Base-by-base conservation (phyloP, 371 early-diverging fungal genomes). In the Rhizopus arrhizus region DNA sequence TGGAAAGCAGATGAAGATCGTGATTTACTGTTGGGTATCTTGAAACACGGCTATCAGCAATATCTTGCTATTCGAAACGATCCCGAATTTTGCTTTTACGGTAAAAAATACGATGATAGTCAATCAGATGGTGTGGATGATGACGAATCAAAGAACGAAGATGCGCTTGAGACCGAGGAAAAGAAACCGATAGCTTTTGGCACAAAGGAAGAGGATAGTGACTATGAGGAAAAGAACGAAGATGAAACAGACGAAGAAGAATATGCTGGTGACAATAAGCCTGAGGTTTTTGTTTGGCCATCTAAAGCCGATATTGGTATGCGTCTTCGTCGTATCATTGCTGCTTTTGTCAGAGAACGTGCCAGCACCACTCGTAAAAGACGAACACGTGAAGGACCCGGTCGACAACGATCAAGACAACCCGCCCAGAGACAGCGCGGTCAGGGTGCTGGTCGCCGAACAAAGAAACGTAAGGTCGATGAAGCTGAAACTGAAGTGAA, bases 1-100 rank as follows among this genome's bases (percentile, higher is more conserved):
- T 95, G 95, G 95, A 89, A 90, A 7, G 76, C 80, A 4, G 66
- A 81, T n/a, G 88, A 92, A 65, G 95, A 95, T 61, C 85, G 89
- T n/a, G 91, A 90, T 67, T 59, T 95, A 31, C 59, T 93, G 60
- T 70, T 93, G 41, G 93, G 93, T 35, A 90, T 91, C 29, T 79
- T 82, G 61, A 89, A 87, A 54, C 86, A 93, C 61, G 95, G 95
- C 3, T 95, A 93, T 68, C 86, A 87, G 53, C 87, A 90, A 49
- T 71, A 89, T 45, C 74, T 77, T 15, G 76, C 82, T 13, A 85
- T 89, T 68, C 79, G 89, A 29, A 81, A 77, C 33, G 92, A 92
- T 53, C 82, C 82, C 2, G 89, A 88, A 48, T 85, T 92, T 34
- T 79, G 81, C 53, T 92, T 91, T 56, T 85, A 78, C 63, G 80